Evolutionary conservation across 1,139 yeast genomes (phyloP).

Genomic region (Spathaspora sp.): DNA sequence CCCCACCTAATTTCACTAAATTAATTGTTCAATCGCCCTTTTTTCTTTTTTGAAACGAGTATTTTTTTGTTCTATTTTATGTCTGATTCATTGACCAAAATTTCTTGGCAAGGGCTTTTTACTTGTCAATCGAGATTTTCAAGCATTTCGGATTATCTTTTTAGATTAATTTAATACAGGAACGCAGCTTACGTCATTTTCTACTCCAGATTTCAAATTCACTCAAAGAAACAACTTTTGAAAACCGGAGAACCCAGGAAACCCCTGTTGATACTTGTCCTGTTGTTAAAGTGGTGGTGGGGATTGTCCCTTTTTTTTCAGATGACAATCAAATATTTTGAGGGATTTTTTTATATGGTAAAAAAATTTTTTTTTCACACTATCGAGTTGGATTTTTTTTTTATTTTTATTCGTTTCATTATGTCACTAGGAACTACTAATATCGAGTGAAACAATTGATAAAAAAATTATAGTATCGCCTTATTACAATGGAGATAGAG

Average conservation of each 20-base stretch:
- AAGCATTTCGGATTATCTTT: constrained; percentile 1
- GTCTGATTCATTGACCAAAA: neutral
- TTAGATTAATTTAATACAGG: neutral
- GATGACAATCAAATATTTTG: constrained; percentile 3
- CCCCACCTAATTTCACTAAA: constrained; percentile 2
- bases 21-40: neutral
- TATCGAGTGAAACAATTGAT: neutral
- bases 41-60: constrained; percentile 2
- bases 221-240: constrained; percentile 1
- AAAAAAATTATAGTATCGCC: neutral
- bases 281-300: neutral
- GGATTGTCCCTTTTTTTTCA: constrained; percentile 2
- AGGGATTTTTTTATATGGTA: neutral
- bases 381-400: neutral
- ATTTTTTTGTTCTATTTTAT: constrained; percentile 2
- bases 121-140: constrained; percentile 1
- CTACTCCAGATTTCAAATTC: neutral
- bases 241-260: neutral
- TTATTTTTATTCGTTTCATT: neutral
- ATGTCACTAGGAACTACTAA: neutral
- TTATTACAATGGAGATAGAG: neutral
- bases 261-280: neutral
- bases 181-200: constrained; percentile 2
- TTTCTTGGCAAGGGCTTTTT: constrained; percentile 2
- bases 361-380: constrained; percentile 1